Evolutionary conservation across 768 basidiomycete species (phyloP).

Genomic region (Xanthoconium purpureum): DNA sequence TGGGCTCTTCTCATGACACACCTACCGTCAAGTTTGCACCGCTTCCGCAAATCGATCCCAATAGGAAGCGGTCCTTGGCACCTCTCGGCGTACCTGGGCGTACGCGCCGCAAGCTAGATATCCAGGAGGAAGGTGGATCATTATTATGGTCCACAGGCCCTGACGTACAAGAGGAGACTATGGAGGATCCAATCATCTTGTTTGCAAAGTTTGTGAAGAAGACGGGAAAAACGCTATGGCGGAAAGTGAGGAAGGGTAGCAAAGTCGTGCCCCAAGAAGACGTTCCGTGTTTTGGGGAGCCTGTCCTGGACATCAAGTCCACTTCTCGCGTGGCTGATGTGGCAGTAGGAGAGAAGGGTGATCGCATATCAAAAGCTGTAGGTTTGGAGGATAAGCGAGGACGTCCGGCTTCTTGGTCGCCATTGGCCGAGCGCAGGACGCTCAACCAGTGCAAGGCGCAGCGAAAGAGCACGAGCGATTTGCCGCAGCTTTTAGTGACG

Average conservation of each 20-base stretch:
- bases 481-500: slow-evolving; percentile 56
- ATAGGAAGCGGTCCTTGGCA: slow-evolving; percentile 44
- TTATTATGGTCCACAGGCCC: slow-evolving; percentile 21
- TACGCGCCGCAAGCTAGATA: slow-evolving; percentile 23
- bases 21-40: slow-evolving; percentile 57
- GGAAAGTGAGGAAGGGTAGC: slow-evolving; percentile 42
- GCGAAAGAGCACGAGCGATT: slow-evolving; percentile 27
- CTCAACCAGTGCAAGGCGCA: slow-evolving; percentile 1
- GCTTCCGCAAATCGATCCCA: slow-evolving; percentile 49
- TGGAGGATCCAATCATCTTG: slow-evolving; percentile 47
- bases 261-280: slow-evolving; percentile 11
- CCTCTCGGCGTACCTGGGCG: slow-evolving; percentile 56
- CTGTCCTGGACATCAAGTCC: slow-evolving; percentile 23
- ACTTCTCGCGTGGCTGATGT: slow-evolving; percentile 20
- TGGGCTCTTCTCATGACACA: slow-evolving; percentile 14
- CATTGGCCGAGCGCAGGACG: slow-evolving; percentile 22
- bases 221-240: slow-evolving; percentile 41
- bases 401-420: slow-evolving; percentile 29
- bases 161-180: slow-evolving; percentile 25
- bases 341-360: slow-evolving; percentile 1
- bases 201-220: slow-evolving; percentile 53
- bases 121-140: slow-evolving; percentile 20
- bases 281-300: slow-evolving; percentile 3
- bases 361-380: neutral
- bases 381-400: slow-evolving; percentile 9